Base-by-base conservation (phyloP, 23 red algal species). In the Gracilaria vermiculophylla region DNA sequence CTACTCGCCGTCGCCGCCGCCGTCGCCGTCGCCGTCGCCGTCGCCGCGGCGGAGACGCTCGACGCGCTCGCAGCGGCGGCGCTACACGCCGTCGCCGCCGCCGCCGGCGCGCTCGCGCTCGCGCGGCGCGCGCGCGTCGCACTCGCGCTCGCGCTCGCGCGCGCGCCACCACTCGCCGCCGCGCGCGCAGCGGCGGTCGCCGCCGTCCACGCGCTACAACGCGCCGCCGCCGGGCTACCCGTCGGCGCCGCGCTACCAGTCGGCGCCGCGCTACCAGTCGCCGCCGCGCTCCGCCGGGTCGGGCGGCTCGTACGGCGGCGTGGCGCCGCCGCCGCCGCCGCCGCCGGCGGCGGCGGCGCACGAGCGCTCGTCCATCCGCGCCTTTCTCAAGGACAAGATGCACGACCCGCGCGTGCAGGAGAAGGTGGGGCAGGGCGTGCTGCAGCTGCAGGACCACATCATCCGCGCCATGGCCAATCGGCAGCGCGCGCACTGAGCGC, bases 341-440 rank as follows among this genome's bases (percentile, higher is more conserved):
- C 67, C 67, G 36, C 67, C 67, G 24, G 37, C 67, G 39, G 37
- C 67, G n/a, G 37, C 67, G 36, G 37, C 67, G 7, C 67, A 73
- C 19, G 47, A 32, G 47, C 67, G 67, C 37, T 19, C 36, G 3
- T 73, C 67, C 1, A 42, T 73, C 67, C 36, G 67, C 2, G 37
- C 67, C 5, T 73, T 73, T 17, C n/a, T 73, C 19, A 48, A 28
- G 39, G 67, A 73, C 28, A 73, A 73, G 67, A 73, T 73, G 40
- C 67, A 73, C 0, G 67, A 73, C 67, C 67, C 67, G 6, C 39
- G 36, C 17, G 67, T 73, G 9, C 67, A 73, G 23, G 67, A 28
- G 8, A 73, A n/a, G 4, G 67, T 73, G 8, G 40, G 42, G 6
- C 36, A 47, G 36, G 67, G 67, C 35, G 67, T 28, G 0, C 13